phyloP scores from a whole-genome alignment of 2,329 filamentous ascomycete species.

The Phialophora expanda region DNA sequence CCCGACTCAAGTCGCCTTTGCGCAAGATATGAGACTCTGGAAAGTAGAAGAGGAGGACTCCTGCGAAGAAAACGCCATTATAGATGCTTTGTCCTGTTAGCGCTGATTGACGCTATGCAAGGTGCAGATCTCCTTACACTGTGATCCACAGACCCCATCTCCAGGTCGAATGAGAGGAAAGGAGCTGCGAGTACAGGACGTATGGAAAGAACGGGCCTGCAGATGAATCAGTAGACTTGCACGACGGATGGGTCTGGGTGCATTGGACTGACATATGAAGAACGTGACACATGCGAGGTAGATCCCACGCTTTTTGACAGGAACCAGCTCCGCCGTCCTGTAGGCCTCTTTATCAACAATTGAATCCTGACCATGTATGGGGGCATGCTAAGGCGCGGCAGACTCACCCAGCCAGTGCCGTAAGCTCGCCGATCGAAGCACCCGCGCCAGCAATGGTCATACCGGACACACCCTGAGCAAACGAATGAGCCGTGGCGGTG shows the following conservation, averaged over 20 bases:
- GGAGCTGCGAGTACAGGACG: constrained; percentile 29
- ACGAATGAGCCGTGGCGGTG: constrained; percentile 32
- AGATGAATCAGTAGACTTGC: constrained; percentile 5
- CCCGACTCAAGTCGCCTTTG: constrained; percentile 16
- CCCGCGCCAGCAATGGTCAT: constrained; percentile 31
- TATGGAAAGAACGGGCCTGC: constrained; percentile 34
- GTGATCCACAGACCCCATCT: constrained; percentile 34
- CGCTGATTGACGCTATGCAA: too few relatives aligned
- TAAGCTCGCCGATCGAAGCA: constrained; percentile 34
- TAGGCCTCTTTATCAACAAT: neutral
- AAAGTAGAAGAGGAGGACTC: constrained; percentile 32
- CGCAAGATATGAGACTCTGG: constrained; percentile 27
- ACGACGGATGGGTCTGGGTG: too few relatives aligned
- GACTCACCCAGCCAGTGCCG: constrained; percentile 34
- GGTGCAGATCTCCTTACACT: constrained; percentile 18
- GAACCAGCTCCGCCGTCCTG: constrained; percentile 33
- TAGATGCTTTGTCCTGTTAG: constrained; percentile 23
- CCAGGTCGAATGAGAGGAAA: constrained; percentile 30
- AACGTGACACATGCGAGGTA: constrained; percentile 33
- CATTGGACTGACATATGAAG: constrained; percentile 24
- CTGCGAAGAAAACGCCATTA: constrained; percentile 26
- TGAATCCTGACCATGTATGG: neutral
- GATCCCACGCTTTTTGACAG: constrained; percentile 32
- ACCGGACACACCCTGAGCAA: constrained; percentile 29
- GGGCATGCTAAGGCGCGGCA: neutral